phyloP scores from a whole-genome alignment of 2,329 filamentous ascomycete species.

The Aspergillus sojae region DNA sequence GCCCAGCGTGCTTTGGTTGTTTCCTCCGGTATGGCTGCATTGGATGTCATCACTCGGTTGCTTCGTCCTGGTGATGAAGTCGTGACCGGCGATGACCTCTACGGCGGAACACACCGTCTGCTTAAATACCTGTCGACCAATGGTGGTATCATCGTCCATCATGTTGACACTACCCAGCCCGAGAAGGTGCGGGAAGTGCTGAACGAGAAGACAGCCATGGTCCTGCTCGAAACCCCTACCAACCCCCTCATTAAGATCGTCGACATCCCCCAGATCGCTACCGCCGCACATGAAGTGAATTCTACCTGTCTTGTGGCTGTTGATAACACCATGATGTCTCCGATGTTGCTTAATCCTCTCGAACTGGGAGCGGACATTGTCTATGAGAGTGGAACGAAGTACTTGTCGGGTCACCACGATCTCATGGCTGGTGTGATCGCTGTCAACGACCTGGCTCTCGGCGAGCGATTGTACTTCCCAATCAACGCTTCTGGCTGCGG shows the following conservation, averaged over 20 bases:
- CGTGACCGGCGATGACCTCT: conserved; percentile 93
- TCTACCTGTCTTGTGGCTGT: conserved; percentile 81
- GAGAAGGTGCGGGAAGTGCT: conserved; percentile 71
- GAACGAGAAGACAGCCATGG: conserved; percentile 85
- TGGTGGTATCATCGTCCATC: conserved; percentile 89
- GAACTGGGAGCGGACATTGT: conserved; percentile 94
- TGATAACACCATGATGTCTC: conserved; percentile 99
- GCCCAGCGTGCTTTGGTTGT: conserved; percentile 88
- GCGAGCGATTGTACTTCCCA: conserved; percentile 90
- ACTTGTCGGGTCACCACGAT: conserved; percentile 96
- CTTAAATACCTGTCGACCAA: conserved; percentile 89
- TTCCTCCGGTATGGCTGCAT: conserved; percentile 93
- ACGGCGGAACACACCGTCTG: conserved; percentile 91
- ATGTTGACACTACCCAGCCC: conserved; percentile 87
- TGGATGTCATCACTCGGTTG: conserved; percentile 93
- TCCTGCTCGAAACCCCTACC: conserved; percentile 92
- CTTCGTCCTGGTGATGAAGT: conserved; percentile 94
- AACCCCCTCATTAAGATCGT: conserved; percentile 99
- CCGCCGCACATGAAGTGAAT: conserved; percentile 75
- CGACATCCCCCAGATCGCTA: conserved; percentile 80
- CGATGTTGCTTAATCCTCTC: conserved; percentile 88
- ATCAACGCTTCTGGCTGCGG: conserved; percentile 97
- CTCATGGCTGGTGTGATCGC: conserved; percentile 98
- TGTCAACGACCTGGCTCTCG: conserved; percentile 78
- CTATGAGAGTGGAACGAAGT: conserved; percentile 98